Evolutionary conservation across 345 rosid species (phyloP).

Genomic region (Microthlaspi erraticum): DNA sequence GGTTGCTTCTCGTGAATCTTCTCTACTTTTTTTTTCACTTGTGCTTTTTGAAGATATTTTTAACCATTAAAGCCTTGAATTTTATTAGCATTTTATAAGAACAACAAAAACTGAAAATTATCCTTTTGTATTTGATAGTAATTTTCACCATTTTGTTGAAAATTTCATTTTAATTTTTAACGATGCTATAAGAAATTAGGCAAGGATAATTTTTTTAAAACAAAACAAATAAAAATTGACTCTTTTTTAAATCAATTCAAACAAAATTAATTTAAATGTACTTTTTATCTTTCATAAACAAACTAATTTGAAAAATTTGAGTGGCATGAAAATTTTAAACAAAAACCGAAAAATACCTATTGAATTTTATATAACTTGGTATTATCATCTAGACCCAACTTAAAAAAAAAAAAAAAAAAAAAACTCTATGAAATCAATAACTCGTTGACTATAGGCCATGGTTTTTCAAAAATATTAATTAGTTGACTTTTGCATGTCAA

Average conservation of each 20-base stretch:
- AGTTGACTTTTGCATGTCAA: slow-evolving; percentile 42
- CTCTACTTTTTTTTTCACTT: slow-evolving; percentile 1
- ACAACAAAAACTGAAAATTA: not conserved
- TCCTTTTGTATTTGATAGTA: not conserved
- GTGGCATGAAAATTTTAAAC: too few species aligned
- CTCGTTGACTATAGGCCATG: slow-evolving; percentile 30
- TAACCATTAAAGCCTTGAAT: slow-evolving; percentile 5
- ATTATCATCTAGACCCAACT: not conserved
- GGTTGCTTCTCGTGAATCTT: slow-evolving; percentile 41
- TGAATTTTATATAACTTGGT: not conserved
- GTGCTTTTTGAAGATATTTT: slow-evolving; percentile 8
- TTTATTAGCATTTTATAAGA: not conserved
- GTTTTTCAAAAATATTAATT: not conserved
- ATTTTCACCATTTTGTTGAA: too few species aligned
- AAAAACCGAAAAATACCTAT: not conserved
- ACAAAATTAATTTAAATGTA: not conserved
- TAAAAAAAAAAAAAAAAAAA: not conserved
- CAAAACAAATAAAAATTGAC: not conserved
- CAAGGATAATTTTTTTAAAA: too few species aligned
- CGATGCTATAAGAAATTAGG: not conserved
- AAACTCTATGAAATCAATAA: slow-evolving; percentile 9
- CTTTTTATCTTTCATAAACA: not conserved
- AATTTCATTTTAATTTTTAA: too few species aligned
- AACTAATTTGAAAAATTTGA: not conserved
- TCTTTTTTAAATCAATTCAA: not conserved